Evolutionary conservation across 2,329 filamentous ascomycete genomes (phyloP).

Genomic region (Cladosporium cucumerinum): DNA sequence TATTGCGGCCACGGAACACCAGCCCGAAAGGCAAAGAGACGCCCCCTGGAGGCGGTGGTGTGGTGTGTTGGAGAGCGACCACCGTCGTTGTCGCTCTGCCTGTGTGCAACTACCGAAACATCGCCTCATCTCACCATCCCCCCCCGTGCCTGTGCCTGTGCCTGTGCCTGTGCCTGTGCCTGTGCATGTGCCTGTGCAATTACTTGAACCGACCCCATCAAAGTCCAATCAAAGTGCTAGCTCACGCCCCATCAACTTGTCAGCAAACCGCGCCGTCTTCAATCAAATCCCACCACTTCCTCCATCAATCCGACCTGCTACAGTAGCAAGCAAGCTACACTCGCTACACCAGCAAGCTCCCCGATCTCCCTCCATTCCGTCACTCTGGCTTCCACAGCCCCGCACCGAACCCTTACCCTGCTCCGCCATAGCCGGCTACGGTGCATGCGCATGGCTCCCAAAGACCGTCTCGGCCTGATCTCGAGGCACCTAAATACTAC

Average conservation of each 20-base stretch:
- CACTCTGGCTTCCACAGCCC: conserved; percentile 21
- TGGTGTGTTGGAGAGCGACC: background rate
- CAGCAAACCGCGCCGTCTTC: background rate
- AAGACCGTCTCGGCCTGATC: conserved; percentile 51
- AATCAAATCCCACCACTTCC: conserved; percentile 2
- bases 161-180: too few relatives aligned
- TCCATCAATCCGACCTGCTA: conserved; percentile 17
- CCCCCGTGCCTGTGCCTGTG: too few relatives aligned
- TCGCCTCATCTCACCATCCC: background rate
- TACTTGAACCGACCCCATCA: background rate
- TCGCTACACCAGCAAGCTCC: conserved; percentile 12
- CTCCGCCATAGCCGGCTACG: conserved; percentile 17
- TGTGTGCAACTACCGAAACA: background rate
- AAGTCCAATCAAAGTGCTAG: conserved; percentile 12
- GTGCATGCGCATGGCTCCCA: conserved; percentile 23
- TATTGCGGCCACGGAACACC: conserved; percentile 8
- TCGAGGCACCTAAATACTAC: conserved; percentile 58
- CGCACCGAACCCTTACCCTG: conserved; percentile 20
- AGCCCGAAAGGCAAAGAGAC: background rate
- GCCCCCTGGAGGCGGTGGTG: background rate
- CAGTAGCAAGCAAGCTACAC: too few relatives aligned
- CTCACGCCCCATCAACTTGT: background rate
- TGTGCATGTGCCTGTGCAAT: too few relatives aligned
- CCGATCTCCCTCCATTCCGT: conserved; percentile 17
- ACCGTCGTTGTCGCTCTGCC: background rate